Evolutionary conservation across 306 rosid species (phyloP), one percentile per base, ranked within the genome.

Genomic region (Hippophae tibetana): DNA sequence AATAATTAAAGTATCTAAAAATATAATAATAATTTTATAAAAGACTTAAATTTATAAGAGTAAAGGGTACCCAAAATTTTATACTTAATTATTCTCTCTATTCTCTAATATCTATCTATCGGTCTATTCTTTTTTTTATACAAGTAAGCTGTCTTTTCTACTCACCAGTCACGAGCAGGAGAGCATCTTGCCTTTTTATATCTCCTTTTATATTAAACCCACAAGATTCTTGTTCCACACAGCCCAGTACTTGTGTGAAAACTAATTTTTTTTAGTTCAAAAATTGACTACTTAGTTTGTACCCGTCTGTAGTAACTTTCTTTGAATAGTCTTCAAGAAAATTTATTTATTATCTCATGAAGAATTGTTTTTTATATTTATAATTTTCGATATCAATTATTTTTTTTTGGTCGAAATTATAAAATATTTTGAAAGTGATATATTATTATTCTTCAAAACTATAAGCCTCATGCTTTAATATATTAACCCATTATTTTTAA

Each of bases 101-200:
- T 18, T 18, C 13, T 27, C 47, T 46, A 44, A 12, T 43, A 7
- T 31, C 42, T 46, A 26, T 60, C 48, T 63, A 40, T 51, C 10
- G 18, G 45, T 23, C 58, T 47, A 7, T 40, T 41, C 38, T 7
- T 57, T 25, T 41, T 41, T 43, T 54, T 44, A 47, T 49, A 25
- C 14, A 18, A 48, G 54, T 56, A 31, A 43, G 56, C 42, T 47
- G 62, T 56, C 62, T 62, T 56, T 62, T 50, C 58, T 58, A 43
- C 14, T 41, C 63, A 51, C 58, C 41, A 26, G 72, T 75, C 79
- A 75, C 72, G 72, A 70, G 75, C 72, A 10, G 67, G 60, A 63
- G 49, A 55, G 52, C 63, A 26, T 11, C 2, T 49, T 10, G 1
- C 2, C 1, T 49, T 49, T 5, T 49, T 49, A 3, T 49, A 11